Conservation (phyloP, 345 rosid genomes). For the Eucalyptus virginea region DNA sequence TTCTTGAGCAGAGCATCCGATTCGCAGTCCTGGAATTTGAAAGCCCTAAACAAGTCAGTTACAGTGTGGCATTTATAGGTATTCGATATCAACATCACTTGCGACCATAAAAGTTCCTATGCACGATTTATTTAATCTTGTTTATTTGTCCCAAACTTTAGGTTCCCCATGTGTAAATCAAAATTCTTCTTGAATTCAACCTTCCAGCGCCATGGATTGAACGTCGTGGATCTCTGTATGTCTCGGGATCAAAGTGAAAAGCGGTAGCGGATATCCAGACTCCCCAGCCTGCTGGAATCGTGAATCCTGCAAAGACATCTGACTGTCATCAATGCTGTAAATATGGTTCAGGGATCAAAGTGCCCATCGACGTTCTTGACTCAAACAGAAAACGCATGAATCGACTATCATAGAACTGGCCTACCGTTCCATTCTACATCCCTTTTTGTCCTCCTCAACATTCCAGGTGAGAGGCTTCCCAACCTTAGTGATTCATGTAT, state of each 20-base stretch:
- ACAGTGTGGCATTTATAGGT: background rate
- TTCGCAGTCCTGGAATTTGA: background rate
- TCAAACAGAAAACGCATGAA: background rate
- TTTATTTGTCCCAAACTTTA: background rate
- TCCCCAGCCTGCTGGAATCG: constrained; percentile 12
- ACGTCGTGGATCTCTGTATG: constrained; percentile 4
- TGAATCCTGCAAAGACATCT: background rate
- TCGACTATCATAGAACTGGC: background rate
- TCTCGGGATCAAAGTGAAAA: background rate
- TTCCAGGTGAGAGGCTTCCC: background rate
- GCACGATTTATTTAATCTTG: background rate
- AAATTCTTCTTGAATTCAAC: background rate
- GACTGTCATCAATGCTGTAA: background rate
- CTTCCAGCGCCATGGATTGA: constrained; percentile 21
- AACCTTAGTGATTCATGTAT: background rate
- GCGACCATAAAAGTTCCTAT: background rate
- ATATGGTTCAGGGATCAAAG: background rate
- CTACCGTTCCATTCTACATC: constrained; percentile 13
- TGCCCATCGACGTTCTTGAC: background rate
- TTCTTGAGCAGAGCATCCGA: constrained; percentile 1
- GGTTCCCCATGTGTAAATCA: background rate
- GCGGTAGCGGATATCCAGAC: background rate
- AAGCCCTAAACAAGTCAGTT: background rate
- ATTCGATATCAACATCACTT: background rate
- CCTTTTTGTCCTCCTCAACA: background rate